These are phyloP conservation scores for Zarea fungicola DNA, from an alignment of 2,329 filamentous ascomycete species.

Conservation along the genomic window DNA sequence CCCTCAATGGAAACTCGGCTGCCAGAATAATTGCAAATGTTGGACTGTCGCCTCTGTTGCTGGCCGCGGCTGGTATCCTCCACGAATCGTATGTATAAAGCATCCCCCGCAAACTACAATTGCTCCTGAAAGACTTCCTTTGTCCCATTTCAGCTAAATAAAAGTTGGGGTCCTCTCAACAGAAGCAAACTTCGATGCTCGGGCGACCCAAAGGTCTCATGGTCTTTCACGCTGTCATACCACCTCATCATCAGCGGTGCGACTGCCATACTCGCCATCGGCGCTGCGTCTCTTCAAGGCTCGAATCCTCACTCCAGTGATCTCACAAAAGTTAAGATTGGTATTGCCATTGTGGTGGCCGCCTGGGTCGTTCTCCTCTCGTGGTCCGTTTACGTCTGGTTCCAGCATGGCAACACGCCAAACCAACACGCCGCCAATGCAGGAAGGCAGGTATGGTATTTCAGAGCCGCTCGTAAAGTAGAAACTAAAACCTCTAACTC, in stretches of 20 bases:
- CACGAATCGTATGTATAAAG: slow-evolving; percentile 28
- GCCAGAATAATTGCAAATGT: slow-evolving; percentile 32
- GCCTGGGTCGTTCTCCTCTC: slow-evolving; percentile 5
- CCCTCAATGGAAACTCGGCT: slow-evolving; percentile 22
- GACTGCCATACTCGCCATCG: slow-evolving; percentile 6
- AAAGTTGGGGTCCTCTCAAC: too few species aligned
- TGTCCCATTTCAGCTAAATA: too few species aligned
- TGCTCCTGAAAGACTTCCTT: too few species aligned
- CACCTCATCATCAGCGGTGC: slow-evolving; percentile 10
- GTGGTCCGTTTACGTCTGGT: background rate
- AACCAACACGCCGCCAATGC: background rate
- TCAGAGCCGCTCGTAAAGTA: background rate
- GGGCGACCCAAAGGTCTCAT: slow-evolving; percentile 3
- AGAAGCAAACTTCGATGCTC: background rate
- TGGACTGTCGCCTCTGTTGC: slow-evolving; percentile 33
- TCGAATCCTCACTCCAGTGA: background rate
- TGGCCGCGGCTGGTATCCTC: slow-evolving; percentile 26
- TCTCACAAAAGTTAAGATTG: slow-evolving; percentile 9
- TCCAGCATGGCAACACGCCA: background rate
- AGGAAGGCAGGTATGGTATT: slow-evolving; percentile 1
- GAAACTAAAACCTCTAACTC: background rate
- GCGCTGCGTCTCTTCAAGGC: slow-evolving; percentile 7
- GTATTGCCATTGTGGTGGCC: background rate
- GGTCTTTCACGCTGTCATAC: background rate
- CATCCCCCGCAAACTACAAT: too few species aligned